Percentiles rank a stretch among this genome's conserved stretches.
phyloP scores from a whole-genome alignment of 2,329 filamentous ascomycete species.

The Pseudohalonectria lignicola region DNA sequence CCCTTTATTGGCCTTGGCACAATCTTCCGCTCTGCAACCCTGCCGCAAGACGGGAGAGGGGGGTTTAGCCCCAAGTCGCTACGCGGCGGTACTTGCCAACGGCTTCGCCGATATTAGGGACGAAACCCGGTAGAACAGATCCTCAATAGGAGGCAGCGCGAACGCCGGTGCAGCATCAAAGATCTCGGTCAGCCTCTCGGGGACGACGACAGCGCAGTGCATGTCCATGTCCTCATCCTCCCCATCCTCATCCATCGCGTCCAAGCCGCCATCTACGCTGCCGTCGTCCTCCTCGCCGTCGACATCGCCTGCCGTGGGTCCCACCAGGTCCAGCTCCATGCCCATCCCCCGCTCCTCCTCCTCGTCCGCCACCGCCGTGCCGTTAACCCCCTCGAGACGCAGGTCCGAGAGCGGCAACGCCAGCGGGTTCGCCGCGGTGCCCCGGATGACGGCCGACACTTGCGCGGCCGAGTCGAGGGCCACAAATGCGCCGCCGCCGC shows the following conservation, averaged over 20 bases:
- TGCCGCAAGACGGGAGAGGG: too few species aligned
- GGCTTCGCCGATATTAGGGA: conserved; percentile 51
- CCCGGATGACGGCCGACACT: conserved; percentile 52
- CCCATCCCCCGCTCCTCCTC: conserved; percentile 13
- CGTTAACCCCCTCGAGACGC: conserved; percentile 26
- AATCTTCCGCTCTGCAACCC: too few species aligned
- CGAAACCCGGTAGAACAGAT: conserved; percentile 65
- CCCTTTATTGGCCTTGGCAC: too few species aligned
- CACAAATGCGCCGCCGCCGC: conserved; percentile 60
- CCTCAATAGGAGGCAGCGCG: conserved; percentile 60
- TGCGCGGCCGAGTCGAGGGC: conserved; percentile 67
- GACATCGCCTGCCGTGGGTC: conserved; percentile 19
- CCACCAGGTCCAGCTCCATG: conserved; percentile 14
- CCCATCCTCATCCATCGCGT: conserved; percentile 21
- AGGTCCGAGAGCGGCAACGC: conserved; percentile 46
- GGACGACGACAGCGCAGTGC: conserved; percentile 50
- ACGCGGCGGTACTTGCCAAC: too few species aligned
- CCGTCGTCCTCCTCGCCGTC: conserved; percentile 28
- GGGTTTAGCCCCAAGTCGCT: too few species aligned
- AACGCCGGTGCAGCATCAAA: conserved; percentile 61
- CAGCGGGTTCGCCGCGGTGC: conserved; percentile 41
- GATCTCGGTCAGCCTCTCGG: conserved; percentile 57
- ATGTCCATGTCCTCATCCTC: conserved; percentile 26
- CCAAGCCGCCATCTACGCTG: conserved; percentile 28
- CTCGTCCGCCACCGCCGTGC: conserved; percentile 14